Conservation (phyloP, 2,329 filamentous ascomycete genomes). For the Diaporthe citriasiana region DNA sequence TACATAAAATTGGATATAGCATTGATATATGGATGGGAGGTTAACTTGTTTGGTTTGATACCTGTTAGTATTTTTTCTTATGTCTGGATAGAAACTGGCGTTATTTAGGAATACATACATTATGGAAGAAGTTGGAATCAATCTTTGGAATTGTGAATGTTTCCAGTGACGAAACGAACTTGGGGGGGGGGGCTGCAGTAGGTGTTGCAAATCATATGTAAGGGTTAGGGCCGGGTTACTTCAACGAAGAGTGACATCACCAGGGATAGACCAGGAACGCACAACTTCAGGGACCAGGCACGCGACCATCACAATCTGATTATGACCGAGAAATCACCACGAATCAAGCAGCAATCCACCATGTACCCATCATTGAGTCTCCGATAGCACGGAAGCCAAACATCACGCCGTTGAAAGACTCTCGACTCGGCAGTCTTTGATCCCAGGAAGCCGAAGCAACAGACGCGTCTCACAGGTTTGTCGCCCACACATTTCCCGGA, state of each 20-base stretch:
- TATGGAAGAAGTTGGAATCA: too few relatives aligned
- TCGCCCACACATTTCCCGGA: too few relatives aligned
- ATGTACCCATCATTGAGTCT: not conserved
- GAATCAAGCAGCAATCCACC: not conserved
- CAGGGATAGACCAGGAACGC: not conserved
- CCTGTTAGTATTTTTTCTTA: not conserved
- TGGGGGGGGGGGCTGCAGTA: too few relatives aligned
- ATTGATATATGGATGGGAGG: not conserved
- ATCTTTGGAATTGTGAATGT: too few relatives aligned
- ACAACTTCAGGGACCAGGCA: not conserved
- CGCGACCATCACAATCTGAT: not conserved
- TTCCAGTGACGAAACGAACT: too few relatives aligned
- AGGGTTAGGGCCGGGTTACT: not conserved
- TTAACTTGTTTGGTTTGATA: not conserved
- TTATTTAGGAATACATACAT: too few relatives aligned
- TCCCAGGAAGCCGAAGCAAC: not conserved
- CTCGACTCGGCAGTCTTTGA: not conserved
- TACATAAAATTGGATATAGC: constrained; percentile 7
- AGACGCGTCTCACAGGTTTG: not conserved
- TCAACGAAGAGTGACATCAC: constrained; percentile 26
- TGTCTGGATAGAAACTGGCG: constrained; percentile 9
- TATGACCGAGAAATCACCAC: not conserved
- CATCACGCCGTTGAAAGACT: not conserved
- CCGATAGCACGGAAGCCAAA: not conserved
- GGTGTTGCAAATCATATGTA: too few relatives aligned